Conservation (phyloP, 2,329 filamentous ascomycete species). For the Sporothrix inflata region DNA sequence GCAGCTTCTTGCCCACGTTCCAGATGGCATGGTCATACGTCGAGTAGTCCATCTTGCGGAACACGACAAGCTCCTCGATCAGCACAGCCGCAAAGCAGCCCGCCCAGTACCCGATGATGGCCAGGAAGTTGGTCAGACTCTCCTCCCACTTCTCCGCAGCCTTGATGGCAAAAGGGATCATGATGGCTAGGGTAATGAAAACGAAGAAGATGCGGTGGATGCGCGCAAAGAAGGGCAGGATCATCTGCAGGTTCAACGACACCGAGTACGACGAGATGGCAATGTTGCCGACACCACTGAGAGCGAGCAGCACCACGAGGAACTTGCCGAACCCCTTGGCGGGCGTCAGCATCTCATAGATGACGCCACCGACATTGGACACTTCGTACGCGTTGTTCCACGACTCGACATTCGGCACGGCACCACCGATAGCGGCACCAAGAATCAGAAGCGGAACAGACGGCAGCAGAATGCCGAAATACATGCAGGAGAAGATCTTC, state of each 20-base stretch:
- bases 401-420: conserved; percentile 48
- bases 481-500: conserved; percentile 53
- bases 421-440: conserved; percentile 55
- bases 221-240: conserved; percentile 58
- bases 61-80: conserved; percentile 52
- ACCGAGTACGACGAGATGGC: conserved; percentile 46
- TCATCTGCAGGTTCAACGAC: conserved; percentile 53
- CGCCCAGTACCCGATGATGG: conserved; percentile 63
- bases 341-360: conserved; percentile 52
- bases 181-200: conserved; percentile 59
- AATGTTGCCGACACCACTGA: conserved; percentile 51
- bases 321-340: conserved; percentile 53
- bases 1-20: conserved; percentile 51
- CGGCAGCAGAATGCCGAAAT: conserved; percentile 54
- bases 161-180: conserved; percentile 61
- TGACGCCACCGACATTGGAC: conserved; percentile 50
- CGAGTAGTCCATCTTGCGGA: conserved; percentile 49
- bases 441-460: conserved; percentile 55
- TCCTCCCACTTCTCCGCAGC: conserved; percentile 61
- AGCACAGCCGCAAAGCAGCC: conserved; percentile 58
- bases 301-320: conserved; percentile 50
- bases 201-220: conserved; percentile 62
- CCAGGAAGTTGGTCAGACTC: conserved; percentile 60
- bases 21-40: conserved; percentile 53
- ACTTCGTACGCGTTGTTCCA: conserved; percentile 49